Evolutionary conservation across 306 rosid genomes (phyloP).

Genomic region (Dalbergia cochinchinensis): DNA sequence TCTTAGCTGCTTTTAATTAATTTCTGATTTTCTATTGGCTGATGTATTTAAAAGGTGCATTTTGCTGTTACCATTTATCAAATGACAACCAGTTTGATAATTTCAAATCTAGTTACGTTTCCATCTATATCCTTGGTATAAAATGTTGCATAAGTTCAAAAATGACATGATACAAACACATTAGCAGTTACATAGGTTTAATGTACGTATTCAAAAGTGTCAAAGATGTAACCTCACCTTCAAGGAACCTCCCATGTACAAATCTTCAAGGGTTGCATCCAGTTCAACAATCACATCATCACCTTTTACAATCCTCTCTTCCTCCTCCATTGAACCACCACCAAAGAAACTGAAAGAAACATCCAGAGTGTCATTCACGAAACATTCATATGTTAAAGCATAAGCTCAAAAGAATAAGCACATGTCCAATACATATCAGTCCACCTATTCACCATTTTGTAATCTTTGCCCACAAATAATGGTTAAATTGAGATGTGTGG

Average conservation of each 20-base stretch:
- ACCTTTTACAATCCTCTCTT: slow-evolving; percentile 84
- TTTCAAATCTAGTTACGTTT: neutral
- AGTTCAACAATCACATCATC: slow-evolving; percentile 85
- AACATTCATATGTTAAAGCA: neutral
- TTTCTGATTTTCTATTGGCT: slow-evolving; percentile 14
- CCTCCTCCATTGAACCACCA: slow-evolving; percentile 81
- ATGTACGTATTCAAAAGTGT: neutral
- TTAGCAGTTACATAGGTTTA: neutral
- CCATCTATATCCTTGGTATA: slow-evolving; percentile 19
- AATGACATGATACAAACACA: slow-evolving; percentile 11
- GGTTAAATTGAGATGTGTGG: neutral
- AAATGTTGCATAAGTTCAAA: slow-evolving; percentile 20
- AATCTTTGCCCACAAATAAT: slow-evolving; percentile 27
- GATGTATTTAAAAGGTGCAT: slow-evolving; percentile 20
- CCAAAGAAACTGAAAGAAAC: slow-evolving; percentile 81
- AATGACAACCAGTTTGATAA: slow-evolving; percentile 27
- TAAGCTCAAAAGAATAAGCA: slow-evolving; percentile 19
- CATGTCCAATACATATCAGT: slow-evolving; percentile 1
- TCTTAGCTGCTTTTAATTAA: slow-evolving; percentile 1
- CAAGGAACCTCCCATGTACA: slow-evolving; percentile 96
- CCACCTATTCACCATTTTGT: neutral
- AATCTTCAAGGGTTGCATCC: slow-evolving; percentile 90
- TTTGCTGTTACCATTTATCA: slow-evolving; percentile 10
- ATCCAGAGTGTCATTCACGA: slow-evolving; percentile 23
- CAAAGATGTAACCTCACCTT: slow-evolving; percentile 60